Evolutionary conservation across 208 protist species (phyloP).

Genomic region (Acanthamoeba lenticulata): DNA sequence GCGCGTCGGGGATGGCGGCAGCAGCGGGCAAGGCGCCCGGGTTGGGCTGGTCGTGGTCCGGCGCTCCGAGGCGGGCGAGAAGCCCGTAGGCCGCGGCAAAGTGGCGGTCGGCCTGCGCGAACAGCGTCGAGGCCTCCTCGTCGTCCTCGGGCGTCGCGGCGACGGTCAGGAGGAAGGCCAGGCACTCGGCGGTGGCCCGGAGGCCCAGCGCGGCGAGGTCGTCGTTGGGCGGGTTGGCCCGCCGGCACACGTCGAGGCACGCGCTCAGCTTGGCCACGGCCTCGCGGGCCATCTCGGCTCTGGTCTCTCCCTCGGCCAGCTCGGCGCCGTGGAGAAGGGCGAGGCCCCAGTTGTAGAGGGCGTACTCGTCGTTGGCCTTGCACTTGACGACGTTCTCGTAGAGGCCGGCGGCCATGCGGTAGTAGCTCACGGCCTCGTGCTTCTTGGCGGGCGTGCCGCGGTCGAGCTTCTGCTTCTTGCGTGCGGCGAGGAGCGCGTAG

Average conservation of each 20-base stretch:
- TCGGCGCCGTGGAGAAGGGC: neutral
- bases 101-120: neutral
- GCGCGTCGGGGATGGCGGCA: neutral
- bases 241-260: neutral
- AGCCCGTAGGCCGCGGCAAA: neutral
- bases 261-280: neutral
- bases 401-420: neutral
- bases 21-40: neutral
- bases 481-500: constrained; percentile 44
- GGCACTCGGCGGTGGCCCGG: constrained; percentile 43
- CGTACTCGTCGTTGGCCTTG: constrained; percentile 59
- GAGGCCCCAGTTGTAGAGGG: constrained; percentile 56
- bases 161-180: neutral
- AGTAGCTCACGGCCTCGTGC: constrained; percentile 28
- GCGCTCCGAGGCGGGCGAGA: neutral
- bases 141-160: neutral
- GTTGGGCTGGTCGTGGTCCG: neutral
- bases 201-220: constrained; percentile 8
- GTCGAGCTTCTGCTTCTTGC: constrained; percentile 36
- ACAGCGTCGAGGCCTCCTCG: neutral
- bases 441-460: neutral
- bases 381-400: constrained; percentile 58
- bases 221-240: neutral
- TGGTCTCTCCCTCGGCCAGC: neutral
- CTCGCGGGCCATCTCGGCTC: neutral